These are phyloP conservation scores for Crithidia mellificae DNA, from an alignment of 208 protist species.

Conservation along the genomic window DNA sequence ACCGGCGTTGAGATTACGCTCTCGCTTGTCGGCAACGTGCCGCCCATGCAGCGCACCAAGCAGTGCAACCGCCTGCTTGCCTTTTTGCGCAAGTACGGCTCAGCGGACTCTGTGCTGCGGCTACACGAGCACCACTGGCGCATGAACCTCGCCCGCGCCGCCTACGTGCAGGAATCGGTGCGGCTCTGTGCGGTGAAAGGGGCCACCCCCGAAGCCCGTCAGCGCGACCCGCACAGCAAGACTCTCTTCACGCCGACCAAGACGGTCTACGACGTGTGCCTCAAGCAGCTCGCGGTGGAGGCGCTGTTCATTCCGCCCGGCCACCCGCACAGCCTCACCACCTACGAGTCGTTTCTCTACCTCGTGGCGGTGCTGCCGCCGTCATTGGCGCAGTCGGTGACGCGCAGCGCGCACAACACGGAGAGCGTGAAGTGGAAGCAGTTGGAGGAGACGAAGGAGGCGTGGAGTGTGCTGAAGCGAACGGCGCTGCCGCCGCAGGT, in stretches of 20 bases:
- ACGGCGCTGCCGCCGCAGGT: constrained; percentile 33
- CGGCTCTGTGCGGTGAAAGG: constrained; percentile 48
- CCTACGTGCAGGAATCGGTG: constrained; percentile 60
- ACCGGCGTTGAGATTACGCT: constrained; percentile 40
- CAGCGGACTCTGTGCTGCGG: constrained; percentile 35
- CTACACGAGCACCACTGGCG: constrained; percentile 66
- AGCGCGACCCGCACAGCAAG: constrained; percentile 31
- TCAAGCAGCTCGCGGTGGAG: constrained; percentile 58
- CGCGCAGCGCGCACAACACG: constrained; percentile 25
- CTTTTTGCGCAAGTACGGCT: constrained; percentile 56
- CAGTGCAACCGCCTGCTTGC: constrained; percentile 41
- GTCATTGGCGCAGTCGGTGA: constrained; percentile 18
- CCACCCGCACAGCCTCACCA: constrained; percentile 52
- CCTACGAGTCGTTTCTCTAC: constrained; percentile 49
- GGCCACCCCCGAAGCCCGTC: constrained; percentile 44
- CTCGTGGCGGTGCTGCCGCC: constrained; percentile 39
- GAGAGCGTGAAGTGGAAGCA: constrained; percentile 41
- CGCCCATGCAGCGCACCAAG: constrained; percentile 41
- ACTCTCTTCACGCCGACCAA: constrained; percentile 49
- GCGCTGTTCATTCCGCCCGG: constrained; percentile 45
- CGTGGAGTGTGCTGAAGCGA: constrained; percentile 51
- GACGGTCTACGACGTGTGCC: constrained; percentile 49
- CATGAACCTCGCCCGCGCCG: constrained; percentile 44
- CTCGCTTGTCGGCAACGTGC: constrained; percentile 42
- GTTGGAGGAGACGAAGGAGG: constrained; percentile 42